Evolutionary conservation across 2,329 filamentous ascomycete genomes (phyloP).

Genomic region (Beauveria sp.): DNA sequence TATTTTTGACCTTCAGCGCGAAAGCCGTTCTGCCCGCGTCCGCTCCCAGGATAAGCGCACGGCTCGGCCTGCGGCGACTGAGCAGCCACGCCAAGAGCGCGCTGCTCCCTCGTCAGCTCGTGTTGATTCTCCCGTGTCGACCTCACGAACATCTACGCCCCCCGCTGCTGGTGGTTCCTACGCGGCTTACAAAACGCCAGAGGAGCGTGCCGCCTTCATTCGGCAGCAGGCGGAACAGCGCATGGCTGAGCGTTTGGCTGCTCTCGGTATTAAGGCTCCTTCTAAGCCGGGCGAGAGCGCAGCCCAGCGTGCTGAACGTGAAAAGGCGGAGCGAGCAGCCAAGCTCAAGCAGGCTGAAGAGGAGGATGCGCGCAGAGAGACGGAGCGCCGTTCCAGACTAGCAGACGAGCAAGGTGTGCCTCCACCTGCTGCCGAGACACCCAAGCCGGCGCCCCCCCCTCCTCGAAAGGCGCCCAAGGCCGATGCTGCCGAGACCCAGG

Average conservation of each 20-base stretch:
- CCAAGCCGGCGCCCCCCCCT: slow-evolving; percentile 66
- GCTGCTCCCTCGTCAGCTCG: slow-evolving; percentile 27
- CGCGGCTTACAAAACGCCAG: slow-evolving; percentile 77
- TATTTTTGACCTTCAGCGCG: slow-evolving; percentile 90
- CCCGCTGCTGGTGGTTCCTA: slow-evolving; percentile 57
- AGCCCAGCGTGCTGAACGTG: slow-evolving; percentile 79
- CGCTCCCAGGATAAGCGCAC: slow-evolving; percentile 49
- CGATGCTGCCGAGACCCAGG: slow-evolving; percentile 51
- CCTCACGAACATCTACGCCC: slow-evolving; percentile 41
- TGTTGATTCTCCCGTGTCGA: slow-evolving; percentile 42
- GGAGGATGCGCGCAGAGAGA: slow-evolving; percentile 81
- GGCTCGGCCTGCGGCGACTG: slow-evolving; percentile 33
- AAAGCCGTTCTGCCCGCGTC: slow-evolving; percentile 68
- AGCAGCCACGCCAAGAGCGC: slow-evolving; percentile 34
- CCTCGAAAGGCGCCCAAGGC: slow-evolving; percentile 60
- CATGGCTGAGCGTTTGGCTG: slow-evolving; percentile 92
- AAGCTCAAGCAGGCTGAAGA: slow-evolving; percentile 86
- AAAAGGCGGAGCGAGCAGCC: slow-evolving; percentile 78
- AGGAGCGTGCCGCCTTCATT: slow-evolving; percentile 91
- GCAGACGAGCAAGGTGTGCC: slow-evolving; percentile 67
- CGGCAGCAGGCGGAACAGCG: slow-evolving; percentile 95
- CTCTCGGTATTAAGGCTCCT: slow-evolving; percentile 81
- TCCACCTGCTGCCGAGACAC: slow-evolving; percentile 38
- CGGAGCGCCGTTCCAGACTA: slow-evolving; percentile 75
- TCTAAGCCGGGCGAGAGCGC: slow-evolving; percentile 72